Percentiles rank a stretch among this genome's conserved stretches.
Evolutionary conservation across 1,284 basidiomycete species (phyloP).

Genomic region (Ustilago nuda): DNA sequence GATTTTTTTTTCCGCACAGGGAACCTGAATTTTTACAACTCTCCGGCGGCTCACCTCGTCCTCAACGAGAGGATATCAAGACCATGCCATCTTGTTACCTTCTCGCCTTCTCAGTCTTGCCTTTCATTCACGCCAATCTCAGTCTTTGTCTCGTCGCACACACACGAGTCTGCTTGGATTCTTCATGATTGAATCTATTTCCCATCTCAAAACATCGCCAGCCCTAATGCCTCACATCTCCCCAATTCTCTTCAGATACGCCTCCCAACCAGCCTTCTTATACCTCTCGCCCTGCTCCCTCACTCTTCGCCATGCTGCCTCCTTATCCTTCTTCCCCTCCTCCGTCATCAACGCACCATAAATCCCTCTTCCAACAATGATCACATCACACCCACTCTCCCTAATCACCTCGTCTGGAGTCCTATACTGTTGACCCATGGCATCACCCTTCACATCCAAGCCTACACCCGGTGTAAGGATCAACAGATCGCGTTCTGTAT

Average conservation of each 20-base stretch:
- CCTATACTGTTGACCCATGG: slow-evolving; percentile 95
- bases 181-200: too few species aligned
- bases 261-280: slow-evolving; percentile 87
- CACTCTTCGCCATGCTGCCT: slow-evolving; percentile 73
- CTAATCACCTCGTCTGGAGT: slow-evolving; percentile 87
- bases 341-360: slow-evolving; percentile 75
- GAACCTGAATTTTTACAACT: not conserved
- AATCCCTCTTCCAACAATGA: slow-evolving; percentile 96
- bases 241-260: slow-evolving; percentile 76
- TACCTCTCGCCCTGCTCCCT: slow-evolving; percentile 84
- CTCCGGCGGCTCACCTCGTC: not conserved
- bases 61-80: too few species aligned
- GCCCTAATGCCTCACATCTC: slow-evolving; percentile 7
- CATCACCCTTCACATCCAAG: slow-evolving; percentile 83
- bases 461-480: slow-evolving; percentile 94
- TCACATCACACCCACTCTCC: slow-evolving; percentile 91
- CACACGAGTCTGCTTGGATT: too few species aligned
- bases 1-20: not conserved
- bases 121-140: too few species aligned
- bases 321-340: slow-evolving; percentile 72
- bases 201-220: too few species aligned
- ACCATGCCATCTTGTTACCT: too few species aligned
- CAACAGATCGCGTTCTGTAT: slow-evolving; percentile 78
- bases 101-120: too few species aligned
- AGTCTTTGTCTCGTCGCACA: too few species aligned